These are phyloP conservation scores for Solanum virginianum DNA, from an alignment of 257 asterid genomes.

Conservation along the genomic window DNA sequence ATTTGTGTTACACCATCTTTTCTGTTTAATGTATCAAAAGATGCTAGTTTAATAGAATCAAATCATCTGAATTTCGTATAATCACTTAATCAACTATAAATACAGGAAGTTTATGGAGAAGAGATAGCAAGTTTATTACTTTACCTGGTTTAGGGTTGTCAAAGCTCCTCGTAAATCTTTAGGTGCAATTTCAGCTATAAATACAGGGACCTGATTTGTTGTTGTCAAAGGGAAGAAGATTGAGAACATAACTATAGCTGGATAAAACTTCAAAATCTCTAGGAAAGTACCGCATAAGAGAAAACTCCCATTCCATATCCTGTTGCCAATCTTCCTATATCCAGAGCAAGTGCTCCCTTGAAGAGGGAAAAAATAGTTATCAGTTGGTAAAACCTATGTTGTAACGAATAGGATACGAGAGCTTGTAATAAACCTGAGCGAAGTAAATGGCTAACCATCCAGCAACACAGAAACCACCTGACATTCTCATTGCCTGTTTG, in stretches of 20 bases:
- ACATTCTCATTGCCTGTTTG: constrained; percentile 85
- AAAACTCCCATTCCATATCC: constrained; percentile 97
- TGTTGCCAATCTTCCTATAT: constrained; percentile 76
- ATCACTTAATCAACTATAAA: not conserved
- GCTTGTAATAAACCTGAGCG: constrained; percentile 39
- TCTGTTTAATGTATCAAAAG: not conserved
- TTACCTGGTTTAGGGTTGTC: constrained; percentile 82
- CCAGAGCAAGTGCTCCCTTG: constrained; percentile 46
- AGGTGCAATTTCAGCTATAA: constrained; percentile 87
- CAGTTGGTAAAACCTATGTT: not conserved
- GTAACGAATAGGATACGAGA: not conserved
- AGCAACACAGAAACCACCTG: constrained; percentile 59
- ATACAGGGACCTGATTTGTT: constrained; percentile 57
- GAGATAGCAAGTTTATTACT: not conserved
- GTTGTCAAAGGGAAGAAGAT: not conserved
- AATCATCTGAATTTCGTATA: not conserved
- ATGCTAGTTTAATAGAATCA: not conserved
- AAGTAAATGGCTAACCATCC: constrained; percentile 89
- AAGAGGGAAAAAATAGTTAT: constrained; percentile 1
- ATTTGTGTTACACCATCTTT: not conserved
- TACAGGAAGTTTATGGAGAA: not conserved
- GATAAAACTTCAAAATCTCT: not conserved
- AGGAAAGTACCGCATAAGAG: constrained; percentile 58
- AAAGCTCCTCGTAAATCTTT: constrained; percentile 78
- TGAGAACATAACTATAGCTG: not conserved